Evolutionary conservation across 192 early-diverging fungal species (phyloP), one percentile per base, ranked within the genome.

Genomic region (Backusella sp.): DNA sequence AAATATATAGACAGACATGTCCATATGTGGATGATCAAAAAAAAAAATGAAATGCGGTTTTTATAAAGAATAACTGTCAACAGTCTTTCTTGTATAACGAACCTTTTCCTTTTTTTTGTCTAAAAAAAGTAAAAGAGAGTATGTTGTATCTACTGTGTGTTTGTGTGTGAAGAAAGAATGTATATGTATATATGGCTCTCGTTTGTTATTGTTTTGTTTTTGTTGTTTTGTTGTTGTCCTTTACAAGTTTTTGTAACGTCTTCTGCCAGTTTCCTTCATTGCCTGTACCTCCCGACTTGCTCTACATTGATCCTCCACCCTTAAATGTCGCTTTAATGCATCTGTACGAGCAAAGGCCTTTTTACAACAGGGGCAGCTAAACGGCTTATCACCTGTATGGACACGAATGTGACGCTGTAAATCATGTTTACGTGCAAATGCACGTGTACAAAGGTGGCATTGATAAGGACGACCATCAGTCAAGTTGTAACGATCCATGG

Each of bases 371-470:
- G 84, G 74, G 77, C 94, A 95, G 7, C 81, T 78, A 84, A 92
- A 93, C 0, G 94, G 91, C 46, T 90, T 91, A 12, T 82, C 88
- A 0, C 90, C 90, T 0, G 90, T 89, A 62, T 91, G 90, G 14
- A 90, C 86, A 39, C 90, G 83, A 36, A 85, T 86, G 67, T 95
- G 93, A 23, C 94, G 82, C 70, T 92, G 87, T 32, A 92, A 82
- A 86, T 95, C 94, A 76, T 95, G 94, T 74, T 93, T 93, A 11
- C 94, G 87, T 8, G 90, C 85, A 81, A 95, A 96, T 6, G 92
- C 88, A 21, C 87, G 66, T 1, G 85, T 53, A 77, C 94, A 96
- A 14, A 83, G 39, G 28, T 80, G 68, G 68, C 94, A 95, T 35
- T 76, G 76, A 79, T 89, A 91, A 4, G 94, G 91, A 44, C 69